These are phyloP conservation scores for Fusarium pseudoanthophilum DNA, from an alignment of 2,329 filamentous ascomycete genomes.

Conservation along the genomic window DNA sequence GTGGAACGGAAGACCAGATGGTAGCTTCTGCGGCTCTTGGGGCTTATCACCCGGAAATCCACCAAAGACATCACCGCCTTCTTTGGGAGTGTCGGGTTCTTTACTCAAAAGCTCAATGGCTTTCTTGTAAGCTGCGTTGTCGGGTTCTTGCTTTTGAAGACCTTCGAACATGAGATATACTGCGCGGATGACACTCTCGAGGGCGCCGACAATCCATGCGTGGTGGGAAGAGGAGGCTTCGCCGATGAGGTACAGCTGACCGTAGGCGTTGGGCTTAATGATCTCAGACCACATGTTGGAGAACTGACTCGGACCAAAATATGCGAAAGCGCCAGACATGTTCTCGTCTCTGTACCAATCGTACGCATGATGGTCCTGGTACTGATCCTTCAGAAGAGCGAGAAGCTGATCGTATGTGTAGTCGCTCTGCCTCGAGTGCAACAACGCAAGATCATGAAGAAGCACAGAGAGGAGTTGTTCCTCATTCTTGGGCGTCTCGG, in stretches of 20 bases:
- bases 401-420: background rate
- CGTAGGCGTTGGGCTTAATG: slow-evolving; percentile 38
- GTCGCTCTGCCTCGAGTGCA: slow-evolving; percentile 17
- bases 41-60: no score
- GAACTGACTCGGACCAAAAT: slow-evolving; percentile 34
- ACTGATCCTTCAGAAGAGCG: slow-evolving; percentile 9
- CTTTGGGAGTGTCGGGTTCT: background rate
- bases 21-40: background rate
- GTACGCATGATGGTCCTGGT: slow-evolving; percentile 28
- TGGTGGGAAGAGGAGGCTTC: slow-evolving; percentile 38
- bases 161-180: slow-evolving; percentile 27
- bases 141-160: background rate
- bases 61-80: background rate
- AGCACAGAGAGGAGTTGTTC: slow-evolving; percentile 17
- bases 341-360: slow-evolving; percentile 39
- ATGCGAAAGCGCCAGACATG: slow-evolving; percentile 40
- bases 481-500: slow-evolving; percentile 16
- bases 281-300: slow-evolving; percentile 41
- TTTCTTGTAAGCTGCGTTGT: background rate
- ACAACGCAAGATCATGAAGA: slow-evolving; percentile 25
- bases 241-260: slow-evolving; percentile 33
- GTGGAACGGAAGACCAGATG: slow-evolving; percentile 5
- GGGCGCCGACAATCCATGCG: slow-evolving; percentile 37
- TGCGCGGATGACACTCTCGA: slow-evolving; percentile 37
- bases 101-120: slow-evolving; percentile 1